Conservation (phyloP, 257 asterid species). For the Penstemon eatonii region DNA sequence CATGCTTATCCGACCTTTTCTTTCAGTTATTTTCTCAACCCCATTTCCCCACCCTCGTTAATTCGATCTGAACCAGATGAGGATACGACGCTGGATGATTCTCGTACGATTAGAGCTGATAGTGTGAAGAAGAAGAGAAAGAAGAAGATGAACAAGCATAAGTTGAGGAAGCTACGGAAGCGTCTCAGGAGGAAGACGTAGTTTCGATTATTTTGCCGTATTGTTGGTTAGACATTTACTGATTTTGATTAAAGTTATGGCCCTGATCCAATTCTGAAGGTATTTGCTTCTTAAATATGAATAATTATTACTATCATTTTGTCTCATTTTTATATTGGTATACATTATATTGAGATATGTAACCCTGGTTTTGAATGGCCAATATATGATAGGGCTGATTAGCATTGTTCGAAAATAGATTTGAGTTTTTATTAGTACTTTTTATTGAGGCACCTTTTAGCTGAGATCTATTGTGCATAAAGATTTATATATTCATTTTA, state of each 20-base stretch:
- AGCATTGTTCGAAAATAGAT: not conserved
- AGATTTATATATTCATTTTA: not conserved
- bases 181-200: conserved; percentile 61
- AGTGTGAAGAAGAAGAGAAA: conserved; percentile 92
- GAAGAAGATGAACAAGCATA: conserved; percentile 91
- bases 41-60: conserved; percentile 33
- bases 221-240: conserved; percentile 28
- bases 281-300: conserved; percentile 22
- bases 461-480: not conserved
- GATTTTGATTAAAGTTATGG: conserved; percentile 19
- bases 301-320: conserved; percentile 28
- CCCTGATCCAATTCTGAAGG: conserved; percentile 11
- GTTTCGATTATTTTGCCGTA: conserved; percentile 25
- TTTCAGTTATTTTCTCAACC: conserved; percentile 50
- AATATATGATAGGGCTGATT: not conserved
- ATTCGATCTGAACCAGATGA: conserved; percentile 31
- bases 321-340: not conserved
- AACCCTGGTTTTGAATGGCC: not conserved
- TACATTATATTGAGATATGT: not conserved
- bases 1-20: conserved; percentile 51
- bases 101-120: conserved; percentile 59
- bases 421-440: conserved; percentile 5
- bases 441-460: not conserved
- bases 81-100: conserved; percentile 35
- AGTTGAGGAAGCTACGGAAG: conserved; percentile 78